Conservation (phyloP, 192 early-diverging fungal species). For the Chytriomyces sp. region DNA sequence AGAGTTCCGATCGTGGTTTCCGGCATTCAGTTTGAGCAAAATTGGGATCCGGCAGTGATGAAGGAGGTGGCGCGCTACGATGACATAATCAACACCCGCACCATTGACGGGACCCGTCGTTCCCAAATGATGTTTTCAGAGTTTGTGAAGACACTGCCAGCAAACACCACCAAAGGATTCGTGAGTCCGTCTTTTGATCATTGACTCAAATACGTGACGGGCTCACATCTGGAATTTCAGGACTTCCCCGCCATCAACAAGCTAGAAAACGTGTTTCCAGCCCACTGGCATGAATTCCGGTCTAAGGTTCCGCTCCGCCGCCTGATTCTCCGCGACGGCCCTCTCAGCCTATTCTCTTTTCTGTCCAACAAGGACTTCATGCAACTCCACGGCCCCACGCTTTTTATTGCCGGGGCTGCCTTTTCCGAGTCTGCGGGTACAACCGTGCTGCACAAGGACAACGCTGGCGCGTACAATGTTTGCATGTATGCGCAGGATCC, state of each 20-base stretch:
- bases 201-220: background rate
- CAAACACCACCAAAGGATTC: background rate
- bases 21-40: background rate
- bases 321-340: background rate
- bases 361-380: background rate
- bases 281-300: background rate
- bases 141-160: background rate
- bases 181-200: background rate
- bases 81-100: background rate
- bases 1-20: background rate
- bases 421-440: background rate
- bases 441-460: constrained; percentile 12
- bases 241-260: constrained; percentile 8
- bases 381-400: constrained; percentile 2
- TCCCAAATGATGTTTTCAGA: background rate
- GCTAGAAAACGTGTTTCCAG: background rate
- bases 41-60: constrained; percentile 1
- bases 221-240: background rate
- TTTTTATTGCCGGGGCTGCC: constrained; percentile 1
- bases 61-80: background rate
- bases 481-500: background rate
- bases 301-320: background rate
- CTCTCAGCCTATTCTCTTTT: constrained; percentile 7
- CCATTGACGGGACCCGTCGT: background rate
- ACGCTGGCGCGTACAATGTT: constrained; percentile 6